Conservation (phyloP, 108 stramenopile species). For the Nannochloropsis oceanica region DNA sequence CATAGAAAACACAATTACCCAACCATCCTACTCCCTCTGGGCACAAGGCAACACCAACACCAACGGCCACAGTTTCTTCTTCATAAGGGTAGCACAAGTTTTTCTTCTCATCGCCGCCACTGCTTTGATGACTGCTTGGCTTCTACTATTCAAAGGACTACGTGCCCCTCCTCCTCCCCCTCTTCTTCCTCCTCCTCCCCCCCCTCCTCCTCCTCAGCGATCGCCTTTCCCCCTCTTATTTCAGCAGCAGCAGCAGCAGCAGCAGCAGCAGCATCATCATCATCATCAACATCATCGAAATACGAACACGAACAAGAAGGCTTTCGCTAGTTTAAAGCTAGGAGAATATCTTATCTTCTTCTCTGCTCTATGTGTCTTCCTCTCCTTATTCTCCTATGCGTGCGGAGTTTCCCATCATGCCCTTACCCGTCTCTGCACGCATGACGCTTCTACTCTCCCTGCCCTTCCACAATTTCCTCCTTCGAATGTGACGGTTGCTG, state of each 20-base stretch:
- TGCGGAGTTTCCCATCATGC: not conserved
- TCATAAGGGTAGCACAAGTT: too few species aligned
- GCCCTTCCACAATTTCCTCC: not conserved
- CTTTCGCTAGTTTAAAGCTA: not conserved
- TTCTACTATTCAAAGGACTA: not conserved
- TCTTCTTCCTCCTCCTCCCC: not conserved
- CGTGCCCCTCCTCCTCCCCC: not conserved
- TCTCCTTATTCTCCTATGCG: not conserved
- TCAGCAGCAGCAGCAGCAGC: too few species aligned
- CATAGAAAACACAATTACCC: not conserved
- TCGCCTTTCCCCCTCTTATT: not conserved
- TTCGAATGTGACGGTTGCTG: too few species aligned
- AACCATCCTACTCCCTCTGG: not conserved
- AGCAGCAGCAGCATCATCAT: too few species aligned
- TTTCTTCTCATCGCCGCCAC: too few species aligned
- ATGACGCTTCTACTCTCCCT: not conserved
- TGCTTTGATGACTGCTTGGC: not conserved
- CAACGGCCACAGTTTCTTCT: too few species aligned
- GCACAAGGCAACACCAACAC: not conserved
- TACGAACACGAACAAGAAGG: too few species aligned
- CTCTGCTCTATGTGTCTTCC: not conserved
- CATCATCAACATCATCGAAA: too few species aligned
- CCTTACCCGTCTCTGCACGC: not conserved
- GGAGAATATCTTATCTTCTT: not conserved
- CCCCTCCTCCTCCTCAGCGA: not conserved